These are phyloP conservation scores for Canariomyces notabilis DNA, from an alignment of 2,329 filamentous ascomycete genomes.

Conservation along the genomic window DNA sequence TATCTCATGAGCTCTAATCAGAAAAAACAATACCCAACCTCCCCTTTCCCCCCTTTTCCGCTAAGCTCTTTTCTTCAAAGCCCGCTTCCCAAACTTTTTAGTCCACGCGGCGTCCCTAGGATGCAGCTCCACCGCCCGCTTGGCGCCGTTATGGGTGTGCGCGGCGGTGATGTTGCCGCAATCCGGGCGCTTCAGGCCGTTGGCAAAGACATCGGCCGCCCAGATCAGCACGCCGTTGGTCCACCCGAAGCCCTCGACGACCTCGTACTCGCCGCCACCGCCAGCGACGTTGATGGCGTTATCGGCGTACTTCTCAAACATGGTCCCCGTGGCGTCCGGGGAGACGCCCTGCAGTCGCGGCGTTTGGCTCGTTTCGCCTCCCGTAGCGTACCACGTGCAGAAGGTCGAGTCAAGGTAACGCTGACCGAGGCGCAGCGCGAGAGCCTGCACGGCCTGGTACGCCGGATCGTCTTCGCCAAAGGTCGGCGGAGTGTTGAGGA, in stretches of 20 bases:
- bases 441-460: constrained; percentile 48
- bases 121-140: constrained; percentile 43
- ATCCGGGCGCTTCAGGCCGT: constrained; percentile 49
- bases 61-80: constrained; percentile 5
- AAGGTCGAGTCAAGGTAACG: constrained; percentile 63
- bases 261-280: constrained; percentile 62
- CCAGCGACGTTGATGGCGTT: constrained; percentile 56
- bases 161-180: constrained; percentile 48
- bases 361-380: constrained; percentile 51
- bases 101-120: constrained; percentile 42
- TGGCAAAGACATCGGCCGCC: constrained; percentile 57
- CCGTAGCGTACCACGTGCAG: constrained; percentile 65
- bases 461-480: constrained; percentile 49
- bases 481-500: constrained; percentile 55
- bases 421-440: constrained; percentile 57
- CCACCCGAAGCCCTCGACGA: constrained; percentile 68
- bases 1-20: too few relatives aligned
- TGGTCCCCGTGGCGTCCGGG: constrained; percentile 47
- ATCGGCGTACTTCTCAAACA: constrained; percentile 67
- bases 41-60: constrained; percentile 1
- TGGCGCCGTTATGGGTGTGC: constrained; percentile 28
- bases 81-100: constrained; percentile 41
- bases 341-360: constrained; percentile 46
- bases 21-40: too few relatives aligned
- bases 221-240: constrained; percentile 65